phyloP scores from a whole-genome alignment of 208 protist species.

The Acanthamoeba royreba region DNA sequence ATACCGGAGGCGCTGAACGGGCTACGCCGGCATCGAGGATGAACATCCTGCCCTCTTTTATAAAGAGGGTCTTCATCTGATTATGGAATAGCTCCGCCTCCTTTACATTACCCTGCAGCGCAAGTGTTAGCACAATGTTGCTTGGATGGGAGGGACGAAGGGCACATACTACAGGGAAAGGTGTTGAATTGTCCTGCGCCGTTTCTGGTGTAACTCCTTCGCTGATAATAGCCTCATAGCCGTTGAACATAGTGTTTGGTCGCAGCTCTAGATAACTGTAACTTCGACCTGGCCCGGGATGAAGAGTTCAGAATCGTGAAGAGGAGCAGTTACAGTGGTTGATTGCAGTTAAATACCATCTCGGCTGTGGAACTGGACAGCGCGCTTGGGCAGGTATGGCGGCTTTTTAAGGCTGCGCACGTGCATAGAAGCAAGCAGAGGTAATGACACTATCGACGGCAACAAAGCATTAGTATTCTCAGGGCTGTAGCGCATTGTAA shows the following conservation, averaged over 20 bases:
- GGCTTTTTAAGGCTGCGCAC: neutral
- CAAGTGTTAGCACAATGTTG: neutral
- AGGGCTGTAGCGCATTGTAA: neutral
- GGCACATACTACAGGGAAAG: neutral
- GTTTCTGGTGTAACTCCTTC: neutral
- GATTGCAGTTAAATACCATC: neutral
- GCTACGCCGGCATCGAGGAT: neutral
- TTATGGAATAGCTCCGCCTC: neutral
- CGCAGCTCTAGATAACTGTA: neutral
- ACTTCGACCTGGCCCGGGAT: slow-evolving; percentile 33
- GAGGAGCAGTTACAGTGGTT: too few relatives aligned
- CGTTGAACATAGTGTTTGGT: neutral
- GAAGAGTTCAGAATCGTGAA: too few relatives aligned
- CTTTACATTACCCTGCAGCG: neutral
- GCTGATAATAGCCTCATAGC: slow-evolving; percentile 25
- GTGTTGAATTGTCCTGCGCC: neutral
- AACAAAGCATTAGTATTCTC: neutral
- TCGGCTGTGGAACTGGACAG: neutral
- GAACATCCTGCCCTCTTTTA: slow-evolving; percentile 20
- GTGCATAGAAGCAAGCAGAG: neutral
- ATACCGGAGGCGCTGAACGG: neutral
- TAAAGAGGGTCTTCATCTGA: slow-evolving; percentile 11
- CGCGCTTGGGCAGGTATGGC: neutral
- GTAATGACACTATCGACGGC: neutral
- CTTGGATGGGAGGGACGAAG: neutral